phyloP scores from a whole-genome alignment of 345 rosid species.

The Euphorbia tirucalli region DNA sequence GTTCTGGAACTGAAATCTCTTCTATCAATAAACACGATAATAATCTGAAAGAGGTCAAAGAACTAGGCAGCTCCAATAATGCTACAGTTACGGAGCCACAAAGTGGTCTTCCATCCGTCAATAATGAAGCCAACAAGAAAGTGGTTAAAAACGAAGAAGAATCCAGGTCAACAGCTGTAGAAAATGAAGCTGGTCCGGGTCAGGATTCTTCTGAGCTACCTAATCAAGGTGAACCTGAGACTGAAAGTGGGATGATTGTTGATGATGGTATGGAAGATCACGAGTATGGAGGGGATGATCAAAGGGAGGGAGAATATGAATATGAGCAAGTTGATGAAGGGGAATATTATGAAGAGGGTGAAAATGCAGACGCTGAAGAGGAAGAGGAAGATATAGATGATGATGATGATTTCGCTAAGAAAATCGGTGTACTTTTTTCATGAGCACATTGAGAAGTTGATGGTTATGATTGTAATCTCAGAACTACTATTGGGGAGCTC shows the following conservation, averaged over 20 bases:
- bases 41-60: slow-evolving; percentile 22
- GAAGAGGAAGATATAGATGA: slow-evolving; percentile 37
- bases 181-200: slow-evolving; percentile 32
- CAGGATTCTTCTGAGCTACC: slow-evolving; percentile 27
- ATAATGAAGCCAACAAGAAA: slow-evolving; percentile 21
- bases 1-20: slow-evolving; percentile 28
- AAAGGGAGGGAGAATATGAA: slow-evolving; percentile 40
- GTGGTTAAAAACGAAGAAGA: slow-evolving; percentile 27
- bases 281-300: slow-evolving; percentile 51
- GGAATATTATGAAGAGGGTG: slow-evolving; percentile 70
- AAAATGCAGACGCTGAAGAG: slow-evolving; percentile 55
- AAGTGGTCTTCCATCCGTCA: slow-evolving; percentile 19
- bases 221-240: slow-evolving; percentile 30
- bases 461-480: too few species aligned
- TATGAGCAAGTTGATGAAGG: slow-evolving; percentile 47
- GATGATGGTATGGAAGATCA: slow-evolving; percentile 49
- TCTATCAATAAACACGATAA: slow-evolving; percentile 15
- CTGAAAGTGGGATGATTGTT: slow-evolving; percentile 37
- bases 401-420: slow-evolving; percentile 66
- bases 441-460: slow-evolving; percentile 18
- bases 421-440: slow-evolving; percentile 56
- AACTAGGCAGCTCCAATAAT: slow-evolving; percentile 1
- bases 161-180: slow-evolving; percentile 27
- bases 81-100: neutral
- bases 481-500: too few species aligned